These are phyloP conservation scores for Ascosphaera apis DNA, from an alignment of 2,329 filamentous ascomycete genomes.

Conservation along the genomic window DNA sequence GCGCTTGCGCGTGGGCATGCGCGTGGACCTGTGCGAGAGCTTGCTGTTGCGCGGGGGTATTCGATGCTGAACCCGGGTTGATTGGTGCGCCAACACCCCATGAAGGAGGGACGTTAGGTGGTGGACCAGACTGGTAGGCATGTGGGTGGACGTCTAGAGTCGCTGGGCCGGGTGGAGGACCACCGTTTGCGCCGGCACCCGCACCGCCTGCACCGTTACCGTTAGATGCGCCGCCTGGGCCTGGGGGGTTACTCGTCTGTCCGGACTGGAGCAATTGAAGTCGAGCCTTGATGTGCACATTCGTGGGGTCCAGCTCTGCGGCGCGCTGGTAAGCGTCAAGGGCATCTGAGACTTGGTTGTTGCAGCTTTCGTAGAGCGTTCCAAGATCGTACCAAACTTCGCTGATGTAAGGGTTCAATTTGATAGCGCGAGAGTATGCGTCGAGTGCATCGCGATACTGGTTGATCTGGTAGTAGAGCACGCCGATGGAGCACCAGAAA, in stretches of 20 bases:
- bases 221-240: too few relatives aligned
- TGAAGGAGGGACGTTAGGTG: too few relatives aligned
- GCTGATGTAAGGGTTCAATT: conserved; percentile 91
- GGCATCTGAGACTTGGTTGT: conserved; percentile 93
- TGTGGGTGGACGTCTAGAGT: conserved; percentile 91
- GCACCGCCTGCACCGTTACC: too few relatives aligned
- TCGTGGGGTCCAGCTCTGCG: conserved; percentile 76
- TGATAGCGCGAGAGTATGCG: conserved; percentile 89
- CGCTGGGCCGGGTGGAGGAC: conserved; percentile 47
- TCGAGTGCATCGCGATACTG: conserved; percentile 96
- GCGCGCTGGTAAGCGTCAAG: conserved; percentile 88
- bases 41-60: too few relatives aligned
- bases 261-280: conserved; percentile 72
- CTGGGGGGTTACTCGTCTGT: conserved; percentile 44
- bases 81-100: conserved; percentile 62
- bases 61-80: too few relatives aligned
- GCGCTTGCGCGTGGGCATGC: too few relatives aligned
- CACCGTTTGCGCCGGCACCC: conserved; percentile 44
- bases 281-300: conserved; percentile 89
- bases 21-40: too few relatives aligned
- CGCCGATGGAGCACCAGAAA: conserved; percentile 98
- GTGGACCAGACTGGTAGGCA: conserved; percentile 64
- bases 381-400: conserved; percentile 98
- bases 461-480: conserved; percentile 98
- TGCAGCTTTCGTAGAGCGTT: conserved; percentile 95